Conservation (phyloP, 2,329 filamentous ascomycete genomes). For the Arachnomyces sp. region DNA sequence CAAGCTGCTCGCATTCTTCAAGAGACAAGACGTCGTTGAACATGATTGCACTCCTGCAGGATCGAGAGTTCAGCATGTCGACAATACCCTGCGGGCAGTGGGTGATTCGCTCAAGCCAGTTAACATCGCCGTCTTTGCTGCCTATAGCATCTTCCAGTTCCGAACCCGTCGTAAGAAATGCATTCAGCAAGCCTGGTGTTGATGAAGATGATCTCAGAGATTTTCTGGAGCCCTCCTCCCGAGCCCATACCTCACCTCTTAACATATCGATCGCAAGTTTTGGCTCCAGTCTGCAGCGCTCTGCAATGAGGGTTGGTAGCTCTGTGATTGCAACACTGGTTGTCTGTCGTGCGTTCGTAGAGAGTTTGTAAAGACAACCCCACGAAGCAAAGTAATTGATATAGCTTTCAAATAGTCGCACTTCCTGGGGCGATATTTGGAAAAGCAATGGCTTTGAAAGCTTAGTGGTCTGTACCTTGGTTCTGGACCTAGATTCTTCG, state of each 20-base stretch:
- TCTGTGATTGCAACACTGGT: constrained; percentile 43
- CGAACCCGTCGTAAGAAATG: too few species aligned
- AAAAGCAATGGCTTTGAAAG: constrained; percentile 54
- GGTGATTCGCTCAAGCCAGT: constrained; percentile 58
- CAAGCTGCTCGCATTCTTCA: constrained; percentile 32
- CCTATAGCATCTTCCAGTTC: constrained; percentile 1
- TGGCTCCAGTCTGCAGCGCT: constrained; percentile 68
- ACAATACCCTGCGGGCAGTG: constrained; percentile 68
- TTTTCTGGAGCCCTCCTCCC: constrained; percentile 39
- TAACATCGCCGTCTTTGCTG: constrained; percentile 8
- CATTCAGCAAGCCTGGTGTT: constrained; percentile 1
- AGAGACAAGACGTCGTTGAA: constrained; percentile 39
- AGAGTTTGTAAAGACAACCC: constrained; percentile 62
- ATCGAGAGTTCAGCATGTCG: constrained; percentile 49
- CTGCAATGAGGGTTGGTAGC: constrained; percentile 65
- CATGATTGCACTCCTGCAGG: constrained; percentile 45
- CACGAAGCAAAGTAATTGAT: constrained; percentile 58
- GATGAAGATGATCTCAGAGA: neutral
- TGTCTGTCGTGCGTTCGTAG: constrained; percentile 6
- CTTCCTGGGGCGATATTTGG: constrained; percentile 56
- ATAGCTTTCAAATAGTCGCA: constrained; percentile 48
- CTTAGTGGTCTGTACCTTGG: constrained; percentile 22
- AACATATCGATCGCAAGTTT: constrained; percentile 65
- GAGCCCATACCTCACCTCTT: constrained; percentile 64
- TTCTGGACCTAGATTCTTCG: constrained; percentile 14